A percentile compares a stretch with the other conserved stretches of the same genome.
These are phyloP conservation scores for Dactylellina sp. DNA, from an alignment of 2,329 filamentous ascomycete species.

Conservation along the genomic window DNA sequence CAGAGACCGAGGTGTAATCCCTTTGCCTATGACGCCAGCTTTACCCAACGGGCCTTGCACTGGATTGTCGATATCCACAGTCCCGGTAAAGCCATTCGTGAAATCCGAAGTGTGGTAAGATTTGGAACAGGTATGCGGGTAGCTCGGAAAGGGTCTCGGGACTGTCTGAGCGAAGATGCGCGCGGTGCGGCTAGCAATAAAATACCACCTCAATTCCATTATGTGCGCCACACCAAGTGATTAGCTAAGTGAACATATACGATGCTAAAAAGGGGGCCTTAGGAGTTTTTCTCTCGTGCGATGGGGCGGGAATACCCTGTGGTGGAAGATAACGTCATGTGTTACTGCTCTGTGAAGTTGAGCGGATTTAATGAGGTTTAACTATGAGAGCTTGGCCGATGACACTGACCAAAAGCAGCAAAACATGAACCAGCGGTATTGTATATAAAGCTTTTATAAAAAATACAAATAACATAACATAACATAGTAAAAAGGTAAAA, in stretches of 20 bases:
- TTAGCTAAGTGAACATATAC: neutral
- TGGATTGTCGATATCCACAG: slow-evolving; percentile 56
- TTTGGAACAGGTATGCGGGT: neutral
- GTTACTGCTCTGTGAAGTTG: no score
- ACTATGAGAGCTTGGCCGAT: no score
- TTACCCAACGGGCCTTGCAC: slow-evolving; percentile 58
- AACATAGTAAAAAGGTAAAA: no score
- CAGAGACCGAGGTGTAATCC: slow-evolving; percentile 65
- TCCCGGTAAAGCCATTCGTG: slow-evolving; percentile 58
- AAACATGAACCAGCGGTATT: no score
- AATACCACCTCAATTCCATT: slow-evolving; percentile 39
- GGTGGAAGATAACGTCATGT: no score
- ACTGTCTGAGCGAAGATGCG: slow-evolving; percentile 7
- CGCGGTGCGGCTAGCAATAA: slow-evolving; percentile 18
- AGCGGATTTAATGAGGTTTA: no score
- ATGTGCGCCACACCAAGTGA: slow-evolving; percentile 16
- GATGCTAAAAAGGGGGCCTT: no score
- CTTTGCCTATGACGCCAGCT: slow-evolving; percentile 49
- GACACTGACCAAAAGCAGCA: no score
- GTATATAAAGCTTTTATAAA: no score
- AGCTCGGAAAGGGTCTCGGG: neutral
- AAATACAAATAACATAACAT: no score
- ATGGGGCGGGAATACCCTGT: no score
- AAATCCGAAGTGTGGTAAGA: slow-evolving; percentile 58
- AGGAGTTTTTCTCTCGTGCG: no score